Conservation (phyloP, 2,329 filamentous ascomycete species). For the Ceratocystis variospora region DNA sequence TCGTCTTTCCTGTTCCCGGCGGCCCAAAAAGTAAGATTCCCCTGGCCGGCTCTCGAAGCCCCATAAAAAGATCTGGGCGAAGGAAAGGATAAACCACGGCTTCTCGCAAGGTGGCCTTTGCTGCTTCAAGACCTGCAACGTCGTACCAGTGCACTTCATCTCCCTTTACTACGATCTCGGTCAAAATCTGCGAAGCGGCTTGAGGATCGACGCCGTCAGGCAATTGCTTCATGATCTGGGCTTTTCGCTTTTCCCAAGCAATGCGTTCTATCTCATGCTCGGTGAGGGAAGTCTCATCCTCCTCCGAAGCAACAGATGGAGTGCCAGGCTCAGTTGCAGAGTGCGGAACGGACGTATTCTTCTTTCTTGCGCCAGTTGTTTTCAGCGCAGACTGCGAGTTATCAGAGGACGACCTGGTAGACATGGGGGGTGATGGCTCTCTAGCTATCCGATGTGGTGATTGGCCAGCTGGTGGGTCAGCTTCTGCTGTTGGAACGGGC, state of each 20-base stretch:
- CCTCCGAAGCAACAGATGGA: constrained; percentile 7
- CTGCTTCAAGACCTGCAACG: constrained; percentile 76
- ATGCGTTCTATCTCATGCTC: constrained; percentile 7
- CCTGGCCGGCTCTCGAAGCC: constrained; percentile 78
- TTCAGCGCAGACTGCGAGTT: constrained; percentile 9
- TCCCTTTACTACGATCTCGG: constrained; percentile 87
- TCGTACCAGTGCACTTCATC: constrained; percentile 94
- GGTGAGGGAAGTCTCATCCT: constrained; percentile 4
- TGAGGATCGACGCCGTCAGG: constrained; percentile 68
- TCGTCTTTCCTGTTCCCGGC: constrained; percentile 96
- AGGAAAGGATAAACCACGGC: constrained; percentile 95
- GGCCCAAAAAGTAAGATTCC: constrained; percentile 95
- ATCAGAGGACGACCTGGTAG: constrained; percentile 16
- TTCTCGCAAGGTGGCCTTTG: constrained; percentile 85
- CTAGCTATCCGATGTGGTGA: background rate
- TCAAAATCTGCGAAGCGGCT: constrained; percentile 82
- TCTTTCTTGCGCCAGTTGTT: background rate
- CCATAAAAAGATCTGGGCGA: constrained; percentile 89
- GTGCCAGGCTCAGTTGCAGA: background rate
- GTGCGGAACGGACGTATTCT: background rate
- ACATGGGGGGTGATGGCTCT: constrained; percentile 13
- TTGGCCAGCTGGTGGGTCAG: background rate
- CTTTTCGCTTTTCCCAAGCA: constrained; percentile 20
- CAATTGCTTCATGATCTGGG: constrained; percentile 57
- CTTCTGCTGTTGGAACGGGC: constrained; percentile 11